A percentile compares a stretch with the other conserved stretches of the same genome.
phyloP scores from a whole-genome alignment of 345 rosid genomes.

The Ailanthus altissimus region DNA sequence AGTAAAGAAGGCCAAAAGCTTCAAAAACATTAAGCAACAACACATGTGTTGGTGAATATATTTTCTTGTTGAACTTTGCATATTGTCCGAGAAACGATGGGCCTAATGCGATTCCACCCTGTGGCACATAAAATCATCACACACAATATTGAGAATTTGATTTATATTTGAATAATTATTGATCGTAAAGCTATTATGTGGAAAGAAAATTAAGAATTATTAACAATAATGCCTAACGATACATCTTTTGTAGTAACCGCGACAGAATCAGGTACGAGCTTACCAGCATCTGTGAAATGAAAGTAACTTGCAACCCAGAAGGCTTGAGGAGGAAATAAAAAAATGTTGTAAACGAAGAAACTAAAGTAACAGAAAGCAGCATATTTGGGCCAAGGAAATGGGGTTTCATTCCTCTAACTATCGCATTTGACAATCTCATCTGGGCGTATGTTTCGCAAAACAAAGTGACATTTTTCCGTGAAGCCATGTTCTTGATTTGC shows the following conservation, averaged over 20 bases:
- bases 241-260: background rate
- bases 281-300: conserved; percentile 42
- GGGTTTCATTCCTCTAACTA: no score
- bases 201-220: no score
- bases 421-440: no score
- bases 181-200: no score
- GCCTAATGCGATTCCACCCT: conserved; percentile 47
- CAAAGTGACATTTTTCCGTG: no score
- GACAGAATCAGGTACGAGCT: background rate
- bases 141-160: no score
- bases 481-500: no score
- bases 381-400: no score
- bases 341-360: conserved; percentile 18
- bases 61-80: conserved; percentile 7
- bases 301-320: conserved; percentile 32
- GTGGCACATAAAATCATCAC: background rate
- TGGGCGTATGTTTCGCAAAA: no score
- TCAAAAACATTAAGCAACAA: conserved; percentile 30
- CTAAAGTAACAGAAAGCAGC: conserved; percentile 33
- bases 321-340: conserved; percentile 36
- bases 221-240: no score
- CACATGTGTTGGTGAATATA: conserved; percentile 25
- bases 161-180: no score
- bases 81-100: conserved; percentile 37
- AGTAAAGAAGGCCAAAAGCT: conserved; percentile 37